Evolutionary conservation across 441 rosid species (phyloP), one percentile per base, ranked within the genome.

Genomic region (Croton laevigatus): DNA sequence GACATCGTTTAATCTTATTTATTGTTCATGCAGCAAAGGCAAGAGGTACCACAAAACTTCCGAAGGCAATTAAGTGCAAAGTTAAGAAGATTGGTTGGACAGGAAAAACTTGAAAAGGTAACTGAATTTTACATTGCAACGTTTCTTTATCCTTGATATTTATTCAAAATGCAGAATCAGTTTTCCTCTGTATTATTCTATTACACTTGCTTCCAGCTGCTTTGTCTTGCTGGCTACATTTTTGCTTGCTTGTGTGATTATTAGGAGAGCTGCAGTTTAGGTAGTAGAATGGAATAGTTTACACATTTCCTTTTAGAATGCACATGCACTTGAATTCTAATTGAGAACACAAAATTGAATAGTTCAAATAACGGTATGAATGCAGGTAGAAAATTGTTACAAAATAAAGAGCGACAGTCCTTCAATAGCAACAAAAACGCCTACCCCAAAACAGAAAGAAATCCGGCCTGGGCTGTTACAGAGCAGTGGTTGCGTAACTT

Each of bases 91-190:
- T 78, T 88, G 78, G 87, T 82, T 74, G 75, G 62, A 3, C 82
- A 77, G 78, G 89, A 81, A 17, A 88, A 86, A 85, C 84, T 88
- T 61, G 89, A 86, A 79, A 85, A 83, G 91, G 91, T 88, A 51
- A 75, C 60, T 49, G 68, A 34, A 32, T 65, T 70, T 13, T n/a
- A 19, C 16, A 45, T 70, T 58, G 14, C 53, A 6, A 62, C 59
- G 2, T 51, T 13, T 19, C 22, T 65, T 52, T 58, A 17, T 69
- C 44, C 37, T 16, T 66, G 36, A 55, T 3, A 19, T 65, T 59
- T 66, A 16, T 46, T 65, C 40, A 36, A 9, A 19, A 61, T 57
- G 36, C 27, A 3, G 42, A 61, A 65, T 59, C 52, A 69, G 59
- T 6, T 14, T 66, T n/a, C 52, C 34, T 23, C 14, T 46, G 5